These are phyloP conservation scores for Podaxis sp. DNA, from an alignment of 768 basidiomycete genomes.

Conservation along the genomic window DNA sequence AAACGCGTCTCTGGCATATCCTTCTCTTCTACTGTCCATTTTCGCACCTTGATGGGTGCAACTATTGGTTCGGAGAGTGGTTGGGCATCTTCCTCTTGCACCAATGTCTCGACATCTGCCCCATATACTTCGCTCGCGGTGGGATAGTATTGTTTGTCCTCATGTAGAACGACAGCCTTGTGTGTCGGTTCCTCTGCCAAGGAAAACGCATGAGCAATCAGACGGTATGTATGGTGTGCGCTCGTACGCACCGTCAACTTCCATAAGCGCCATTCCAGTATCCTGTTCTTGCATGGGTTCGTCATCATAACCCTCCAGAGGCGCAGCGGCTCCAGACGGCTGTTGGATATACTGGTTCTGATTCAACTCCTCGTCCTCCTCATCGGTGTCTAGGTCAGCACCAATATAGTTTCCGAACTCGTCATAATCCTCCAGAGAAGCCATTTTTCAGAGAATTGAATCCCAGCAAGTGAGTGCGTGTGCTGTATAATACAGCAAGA, in stretches of 20 bases:
- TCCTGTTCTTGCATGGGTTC: conserved; percentile 55
- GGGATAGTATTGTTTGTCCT: conserved; percentile 98
- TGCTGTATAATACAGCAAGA: neutral
- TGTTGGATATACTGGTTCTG: conserved; percentile 46
- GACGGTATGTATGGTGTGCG: conserved; percentile 6
- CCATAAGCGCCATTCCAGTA: conserved; percentile 67
- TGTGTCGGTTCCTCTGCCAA: conserved; percentile 60
- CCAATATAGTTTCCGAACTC: conserved; percentile 99
- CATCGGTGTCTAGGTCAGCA: conserved; percentile 90
- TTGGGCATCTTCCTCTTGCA: conserved; percentile 98
- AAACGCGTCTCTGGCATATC: conserved; percentile 96
- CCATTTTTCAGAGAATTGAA: conserved; percentile 29
- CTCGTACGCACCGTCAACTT: conserved; percentile 67
- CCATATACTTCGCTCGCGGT: conserved; percentile 92
- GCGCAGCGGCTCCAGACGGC: conserved; percentile 37
- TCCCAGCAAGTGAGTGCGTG: conserved; percentile 7
- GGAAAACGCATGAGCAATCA: neutral
- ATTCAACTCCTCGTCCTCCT: conserved; percentile 55
- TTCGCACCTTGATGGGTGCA: conserved; percentile 91
- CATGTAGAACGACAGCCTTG: conserved; percentile 87
- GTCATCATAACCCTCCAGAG: conserved; percentile 84
- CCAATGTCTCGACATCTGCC: conserved; percentile 89
- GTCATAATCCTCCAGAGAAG: conserved; percentile 79
- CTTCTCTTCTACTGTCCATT: conserved; percentile 95
- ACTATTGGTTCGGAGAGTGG: conserved; percentile 93